phyloP scores from a whole-genome alignment of 2,329 filamentous ascomycete species.

The Neonectria punicea region DNA sequence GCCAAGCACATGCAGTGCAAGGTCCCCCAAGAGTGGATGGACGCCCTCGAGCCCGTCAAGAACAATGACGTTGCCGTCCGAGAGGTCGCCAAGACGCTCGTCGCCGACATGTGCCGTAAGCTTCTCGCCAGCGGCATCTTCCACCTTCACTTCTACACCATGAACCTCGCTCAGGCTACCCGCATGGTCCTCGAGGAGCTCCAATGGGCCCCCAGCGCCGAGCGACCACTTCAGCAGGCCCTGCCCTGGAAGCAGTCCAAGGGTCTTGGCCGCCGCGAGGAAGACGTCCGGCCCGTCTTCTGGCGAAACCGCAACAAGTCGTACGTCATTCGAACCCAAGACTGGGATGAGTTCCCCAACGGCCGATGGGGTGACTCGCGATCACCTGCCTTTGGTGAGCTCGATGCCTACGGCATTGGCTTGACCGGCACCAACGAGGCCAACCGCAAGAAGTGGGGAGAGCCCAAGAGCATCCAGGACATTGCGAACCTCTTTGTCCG shows the following conservation, averaged over 20 bases:
- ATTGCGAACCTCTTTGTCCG: conserved; percentile 84
- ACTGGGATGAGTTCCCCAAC: conserved; percentile 99
- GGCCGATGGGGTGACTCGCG: conserved; percentile 98
- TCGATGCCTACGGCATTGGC: conserved; percentile 94
- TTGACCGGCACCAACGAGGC: conserved; percentile 95
- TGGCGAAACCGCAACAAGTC: conserved; percentile 98
- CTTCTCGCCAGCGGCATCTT: conserved; percentile 84
- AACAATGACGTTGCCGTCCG: conserved; percentile 95
- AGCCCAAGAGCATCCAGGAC: conserved; percentile 82
- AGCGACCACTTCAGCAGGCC: conserved; percentile 85
- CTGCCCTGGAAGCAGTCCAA: conserved; percentile 97
- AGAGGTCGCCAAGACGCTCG: conserved; percentile 86
- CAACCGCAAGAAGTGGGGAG: conserved; percentile 94
- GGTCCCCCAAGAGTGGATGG: conserved; percentile 83
- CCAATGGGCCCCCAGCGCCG: conserved; percentile 79
- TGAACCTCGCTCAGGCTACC: conserved; percentile 96
- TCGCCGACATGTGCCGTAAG: conserved; percentile 90
- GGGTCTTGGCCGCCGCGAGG: conserved; percentile 85
- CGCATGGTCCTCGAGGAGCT: conserved; percentile 94
- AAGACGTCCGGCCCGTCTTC: conserved; percentile 98
- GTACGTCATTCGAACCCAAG: conserved; percentile 93
- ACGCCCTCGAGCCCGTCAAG: conserved; percentile 89
- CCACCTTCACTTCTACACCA: conserved; percentile 98
- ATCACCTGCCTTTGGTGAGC: conserved; percentile 94
- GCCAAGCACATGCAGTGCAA: conserved; percentile 91